These are phyloP conservation scores for Aplosporella prunicola DNA, from an alignment of 2,329 filamentous ascomycete genomes.

Conservation along the genomic window DNA sequence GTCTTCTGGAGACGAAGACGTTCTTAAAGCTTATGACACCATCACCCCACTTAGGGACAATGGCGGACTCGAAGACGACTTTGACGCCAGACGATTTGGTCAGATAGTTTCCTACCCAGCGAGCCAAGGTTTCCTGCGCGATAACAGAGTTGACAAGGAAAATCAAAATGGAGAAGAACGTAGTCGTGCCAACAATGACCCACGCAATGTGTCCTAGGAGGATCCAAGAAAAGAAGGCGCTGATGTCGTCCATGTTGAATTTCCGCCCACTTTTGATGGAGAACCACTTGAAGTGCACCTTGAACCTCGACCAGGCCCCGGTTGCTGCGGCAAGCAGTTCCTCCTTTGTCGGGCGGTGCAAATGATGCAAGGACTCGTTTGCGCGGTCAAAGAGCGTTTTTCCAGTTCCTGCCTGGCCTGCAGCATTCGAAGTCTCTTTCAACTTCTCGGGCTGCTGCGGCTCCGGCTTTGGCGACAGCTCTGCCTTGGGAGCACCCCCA, in stretches of 20 bases:
- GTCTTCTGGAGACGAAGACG: constrained; percentile 86
- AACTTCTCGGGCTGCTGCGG: constrained; percentile 17
- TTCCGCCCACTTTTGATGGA: constrained; percentile 88
- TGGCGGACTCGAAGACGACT: constrained; percentile 93
- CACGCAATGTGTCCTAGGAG: constrained; percentile 87
- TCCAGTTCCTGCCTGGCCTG: constrained; percentile 17
- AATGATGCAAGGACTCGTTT: constrained; percentile 40
- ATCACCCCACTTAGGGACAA: constrained; percentile 90
- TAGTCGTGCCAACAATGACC: constrained; percentile 94
- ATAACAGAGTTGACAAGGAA: constrained; percentile 92
- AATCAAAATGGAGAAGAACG: constrained; percentile 88
- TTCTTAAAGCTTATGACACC: constrained; percentile 95
- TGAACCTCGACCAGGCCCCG: constrained; percentile 83
- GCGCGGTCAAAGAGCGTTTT: constrained; percentile 48
- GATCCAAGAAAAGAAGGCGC: constrained; percentile 91
- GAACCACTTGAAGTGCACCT: constrained; percentile 94
- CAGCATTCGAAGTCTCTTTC: constrained; percentile 17
- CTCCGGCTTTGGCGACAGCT: constrained; percentile 22
- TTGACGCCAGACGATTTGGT: constrained; percentile 88
- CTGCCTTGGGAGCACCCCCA: constrained; percentile 21
- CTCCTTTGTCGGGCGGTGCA: constrained; percentile 81
- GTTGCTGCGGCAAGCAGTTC: constrained; percentile 85
- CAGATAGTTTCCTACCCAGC: constrained; percentile 90
- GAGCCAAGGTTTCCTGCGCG: constrained; percentile 89
- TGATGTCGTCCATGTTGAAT: constrained; percentile 94